Base-by-base conservation (phyloP, 768 basidiomycete species). In the Cytidiella melzeri region DNA sequence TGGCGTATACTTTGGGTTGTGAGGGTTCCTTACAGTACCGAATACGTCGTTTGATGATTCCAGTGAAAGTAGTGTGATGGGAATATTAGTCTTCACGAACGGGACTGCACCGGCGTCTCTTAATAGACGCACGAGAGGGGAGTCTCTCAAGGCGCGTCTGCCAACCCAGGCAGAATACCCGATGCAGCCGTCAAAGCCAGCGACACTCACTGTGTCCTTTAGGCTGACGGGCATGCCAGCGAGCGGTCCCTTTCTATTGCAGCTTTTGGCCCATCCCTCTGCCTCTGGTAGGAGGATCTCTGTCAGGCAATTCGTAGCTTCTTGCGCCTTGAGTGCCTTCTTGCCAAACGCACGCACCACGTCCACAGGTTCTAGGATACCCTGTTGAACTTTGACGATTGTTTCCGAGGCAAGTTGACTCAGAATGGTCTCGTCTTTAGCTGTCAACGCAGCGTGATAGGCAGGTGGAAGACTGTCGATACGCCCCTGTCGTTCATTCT, bases 161-260 rank as follows among this genome's bases (percentile, higher is more conserved):
- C 61, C 69, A 47, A 61, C 69, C 54, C 56, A 74, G 45, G 62
- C 67, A 15, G 70, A 75, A 62, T 66, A 71, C 18, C 76, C 75
- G n/a, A 75, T 55, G n/a, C 73, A 74, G n/a, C 73, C 65, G 54
- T 77, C 75, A 36, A 67, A 68, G 11, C 75, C 77, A 43, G 66
- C 62, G 45, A 79, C 59, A 47, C 69, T 64, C 49, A 72, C 61
- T 26, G 64, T 68, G 60, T 79, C 77, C 55, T 79, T 79, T 51
- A 80, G 27, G 38, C 74, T 74, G 53, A 79, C 64, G 5, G 70
- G 76, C 28, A 79, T 67, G 20, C 77, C 77, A 21, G 75, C 72
- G 13, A 79, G 65, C 4, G 68, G 60, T 18, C 53, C 58, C 0
- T 58, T 51, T 10, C 47, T 52, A 46, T 57, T 56, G 57, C 59